Conservation (phyloP, 768 basidiomycete genomes). For the Nidula microcarpa region DNA sequence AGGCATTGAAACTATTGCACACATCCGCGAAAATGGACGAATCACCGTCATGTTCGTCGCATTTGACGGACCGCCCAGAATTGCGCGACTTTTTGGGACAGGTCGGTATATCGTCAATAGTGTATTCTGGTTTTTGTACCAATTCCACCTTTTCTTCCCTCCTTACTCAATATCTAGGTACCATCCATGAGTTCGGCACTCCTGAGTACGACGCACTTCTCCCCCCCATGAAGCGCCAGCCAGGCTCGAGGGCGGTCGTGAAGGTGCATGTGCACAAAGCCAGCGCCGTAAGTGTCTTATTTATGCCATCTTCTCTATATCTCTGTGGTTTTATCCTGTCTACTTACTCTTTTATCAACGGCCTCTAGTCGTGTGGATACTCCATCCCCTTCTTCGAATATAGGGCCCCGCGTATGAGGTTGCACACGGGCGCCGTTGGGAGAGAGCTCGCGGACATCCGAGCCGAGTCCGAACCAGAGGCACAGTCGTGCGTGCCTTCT, state of each 20-base stretch:
- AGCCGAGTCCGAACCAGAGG: neutral
- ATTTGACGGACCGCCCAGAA: conserved; percentile 43
- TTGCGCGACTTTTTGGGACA: neutral
- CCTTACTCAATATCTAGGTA: conserved; percentile 26
- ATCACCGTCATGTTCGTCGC: conserved; percentile 62
- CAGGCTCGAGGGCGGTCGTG: conserved; percentile 55
- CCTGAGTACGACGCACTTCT: conserved; percentile 49
- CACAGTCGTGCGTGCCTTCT: neutral
- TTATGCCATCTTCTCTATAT: neutral
- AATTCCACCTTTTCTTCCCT: too few species aligned
- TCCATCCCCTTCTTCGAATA: neutral
- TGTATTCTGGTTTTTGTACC: too few species aligned
- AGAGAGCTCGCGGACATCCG: neutral
- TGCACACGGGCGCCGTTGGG: neutral
- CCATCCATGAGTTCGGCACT: conserved; percentile 54
- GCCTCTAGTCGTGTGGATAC: neutral
- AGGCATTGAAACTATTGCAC: conserved; percentile 60
- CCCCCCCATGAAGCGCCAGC: conserved; percentile 36
- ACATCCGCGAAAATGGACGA: conserved; percentile 60
- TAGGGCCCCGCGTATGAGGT: neutral
- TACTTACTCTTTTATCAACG: neutral
- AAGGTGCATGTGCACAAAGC: conserved; percentile 56
- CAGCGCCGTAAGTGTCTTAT: conserved; percentile 22
- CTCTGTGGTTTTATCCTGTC: neutral
- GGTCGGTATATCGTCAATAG: neutral